A percentile compares a stretch with the other conserved stretches of the same genome.
Evolutionary conservation across 2,329 filamentous ascomycete genomes (phyloP).

Genomic region (Cordyceps pruinosa): DNA sequence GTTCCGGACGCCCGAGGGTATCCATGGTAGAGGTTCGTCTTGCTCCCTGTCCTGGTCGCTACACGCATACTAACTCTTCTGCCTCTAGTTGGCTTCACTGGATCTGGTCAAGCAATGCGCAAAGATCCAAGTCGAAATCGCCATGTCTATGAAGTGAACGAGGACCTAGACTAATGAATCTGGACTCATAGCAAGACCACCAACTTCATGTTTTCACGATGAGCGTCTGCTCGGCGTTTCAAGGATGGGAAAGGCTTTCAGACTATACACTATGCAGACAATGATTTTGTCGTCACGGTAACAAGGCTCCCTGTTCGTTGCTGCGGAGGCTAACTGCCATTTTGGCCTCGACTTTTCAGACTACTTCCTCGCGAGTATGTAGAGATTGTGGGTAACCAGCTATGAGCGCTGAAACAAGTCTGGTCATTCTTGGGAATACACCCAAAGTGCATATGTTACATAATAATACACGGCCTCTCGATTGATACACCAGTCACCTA

Average conservation of each 20-base stretch:
- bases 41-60: background rate
- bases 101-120: constrained; percentile 91
- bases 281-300: constrained; percentile 20
- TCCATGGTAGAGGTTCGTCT: constrained; percentile 72
- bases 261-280: background rate
- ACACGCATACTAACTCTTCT: constrained; percentile 14
- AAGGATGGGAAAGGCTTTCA: constrained; percentile 10
- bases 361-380: constrained; percentile 1
- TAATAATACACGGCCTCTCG: background rate
- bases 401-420: background rate
- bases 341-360: constrained; percentile 13
- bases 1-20: constrained; percentile 86
- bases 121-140: constrained; percentile 78
- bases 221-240: constrained; percentile 16
- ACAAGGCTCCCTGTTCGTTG: constrained; percentile 26
- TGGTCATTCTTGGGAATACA: background rate
- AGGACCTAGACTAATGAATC: constrained; percentile 58
- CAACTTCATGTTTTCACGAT: background rate
- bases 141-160: constrained; percentile 75
- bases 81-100: constrained; percentile 79
- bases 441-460: background rate
- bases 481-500: background rate
- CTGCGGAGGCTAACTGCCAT: constrained; percentile 37
- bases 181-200: constrained; percentile 21
- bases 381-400: background rate